Conservation (phyloP, 2,329 filamentous ascomycete species). For the Xylariaceae sp. region DNA sequence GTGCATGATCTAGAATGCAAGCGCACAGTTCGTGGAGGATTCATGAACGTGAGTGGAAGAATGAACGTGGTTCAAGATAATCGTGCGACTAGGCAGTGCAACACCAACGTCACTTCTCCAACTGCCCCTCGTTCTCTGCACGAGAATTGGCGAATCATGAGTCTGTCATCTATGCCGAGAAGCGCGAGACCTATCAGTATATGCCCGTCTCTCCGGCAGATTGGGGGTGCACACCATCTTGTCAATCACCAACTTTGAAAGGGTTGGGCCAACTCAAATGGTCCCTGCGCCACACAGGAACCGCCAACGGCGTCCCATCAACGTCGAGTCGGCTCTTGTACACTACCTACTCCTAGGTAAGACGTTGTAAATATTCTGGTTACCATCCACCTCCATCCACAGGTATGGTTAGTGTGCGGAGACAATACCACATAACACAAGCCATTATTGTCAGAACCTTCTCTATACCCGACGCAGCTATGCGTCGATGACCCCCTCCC, state of each 20-base stretch:
- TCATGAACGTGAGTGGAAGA: constrained; percentile 7
- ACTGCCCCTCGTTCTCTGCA: constrained; percentile 31
- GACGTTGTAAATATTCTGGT: not conserved
- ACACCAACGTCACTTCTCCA: constrained; percentile 33
- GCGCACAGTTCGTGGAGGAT: constrained; percentile 3
- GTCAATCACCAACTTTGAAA: not conserved
- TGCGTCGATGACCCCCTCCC: no score
- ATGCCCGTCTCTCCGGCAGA: constrained; percentile 34
- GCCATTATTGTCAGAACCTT: constrained; percentile 1
- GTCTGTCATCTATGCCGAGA: constrained; percentile 29
- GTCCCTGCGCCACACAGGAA: constrained; percentile 18
- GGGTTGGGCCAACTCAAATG: not conserved
- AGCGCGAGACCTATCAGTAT: constrained; percentile 25
- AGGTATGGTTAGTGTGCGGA: no score
- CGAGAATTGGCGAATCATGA: constrained; percentile 25
- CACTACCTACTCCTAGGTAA: not conserved
- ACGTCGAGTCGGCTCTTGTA: not conserved
- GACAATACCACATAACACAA: no score
- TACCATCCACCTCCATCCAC: not conserved
- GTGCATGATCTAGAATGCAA: constrained; percentile 1
- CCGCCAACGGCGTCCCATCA: not conserved
- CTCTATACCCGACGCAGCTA: constrained; percentile 7
- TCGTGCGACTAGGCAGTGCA: constrained; percentile 8
- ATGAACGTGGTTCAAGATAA: not conserved
- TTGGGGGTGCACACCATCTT: constrained; percentile 23